Conservation (phyloP, 1,139 yeast species). For the Protomyces arabidopsidicola region DNA sequence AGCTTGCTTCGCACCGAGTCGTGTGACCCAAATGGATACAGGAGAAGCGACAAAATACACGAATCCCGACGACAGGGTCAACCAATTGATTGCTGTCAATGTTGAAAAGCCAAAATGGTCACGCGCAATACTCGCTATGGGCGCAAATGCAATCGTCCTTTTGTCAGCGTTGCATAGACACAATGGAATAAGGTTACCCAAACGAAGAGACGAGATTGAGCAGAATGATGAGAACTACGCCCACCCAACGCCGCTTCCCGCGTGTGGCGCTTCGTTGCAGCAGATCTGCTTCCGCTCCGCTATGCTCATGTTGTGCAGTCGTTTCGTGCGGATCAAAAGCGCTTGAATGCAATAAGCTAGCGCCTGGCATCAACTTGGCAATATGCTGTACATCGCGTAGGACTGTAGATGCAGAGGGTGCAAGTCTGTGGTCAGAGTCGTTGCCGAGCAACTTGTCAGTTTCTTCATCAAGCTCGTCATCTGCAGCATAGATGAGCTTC, state of each 20-base stretch:
- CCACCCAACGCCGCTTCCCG: conserved; percentile 40
- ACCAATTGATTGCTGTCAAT: conserved; percentile 41
- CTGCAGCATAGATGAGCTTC: not conserved
- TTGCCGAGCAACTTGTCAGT: not conserved
- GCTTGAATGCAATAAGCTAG: not conserved
- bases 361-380: not conserved
- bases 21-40: conserved; percentile 33
- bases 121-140: conserved; percentile 37
- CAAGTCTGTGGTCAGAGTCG: not conserved
- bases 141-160: conserved; percentile 37
- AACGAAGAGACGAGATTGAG: conserved; percentile 40
- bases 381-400: not conserved
- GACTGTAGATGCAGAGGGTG: not conserved
- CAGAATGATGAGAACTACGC: conserved; percentile 38
- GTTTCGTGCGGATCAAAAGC: not conserved
- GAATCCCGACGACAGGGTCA: conserved; percentile 40
- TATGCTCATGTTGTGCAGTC: not conserved
- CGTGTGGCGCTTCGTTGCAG: not conserved
- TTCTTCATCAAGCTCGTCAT: not conserved
- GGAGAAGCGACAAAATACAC: conserved; percentile 36
- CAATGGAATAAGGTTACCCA: conserved; percentile 33
- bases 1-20: conserved; percentile 31
- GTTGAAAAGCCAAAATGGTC: conserved; percentile 36
- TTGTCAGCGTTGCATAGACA: not conserved
- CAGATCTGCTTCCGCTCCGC: not conserved